Evolutionary conservation across 257 asterid species (phyloP), one percentile per base, ranked within the genome.

Genomic region (Pogostemon cablin): DNA sequence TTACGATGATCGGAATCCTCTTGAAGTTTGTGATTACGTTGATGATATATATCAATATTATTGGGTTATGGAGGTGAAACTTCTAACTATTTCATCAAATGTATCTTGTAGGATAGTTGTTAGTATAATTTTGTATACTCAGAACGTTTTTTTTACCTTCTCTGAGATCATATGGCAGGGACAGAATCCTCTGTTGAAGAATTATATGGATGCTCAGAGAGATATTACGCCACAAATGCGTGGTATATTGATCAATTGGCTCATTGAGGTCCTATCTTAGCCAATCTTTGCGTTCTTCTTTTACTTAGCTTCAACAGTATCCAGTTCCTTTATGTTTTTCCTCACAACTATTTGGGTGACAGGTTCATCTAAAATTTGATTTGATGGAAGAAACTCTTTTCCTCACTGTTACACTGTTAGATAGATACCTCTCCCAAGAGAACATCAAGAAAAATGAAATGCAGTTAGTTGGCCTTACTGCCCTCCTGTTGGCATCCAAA

Each of bases 401-500:
- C 86, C 84, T 93, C 65, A 88, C 91, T 79, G 86, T 89, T 72
- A 84, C 90, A 49, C 84, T 93, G 52, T 74, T 93, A 61, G 97
- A 93, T 80, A 85, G 86, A 38, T 91, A 85, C 77, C 72, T 91
- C 57, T 86, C 96, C 75, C 81, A 79, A 17, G 91, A 77, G 76
- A 68, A 65, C 80, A 85, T 93, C 76, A 85, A 76, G 87, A 88
- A 85, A 74, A 85, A 76, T 49, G 95, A 93, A 75, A 78, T 91
- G 90, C 99, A 93, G 81, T 81, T 91, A 80, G 95, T 87, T 77
- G 99, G 98, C 69, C 96, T 93, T 72, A 89, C 99, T 74, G 86
- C 96, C 76, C 96, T 93, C 60, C 77, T 93, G 54, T 82, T 93
- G 84, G 99, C 99, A 40, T 93, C 99, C 37, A 93, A 93, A 74